A percentile compares a stretch with the other conserved stretches of the same genome.
phyloP scores from a whole-genome alignment of 2,329 filamentous ascomycete species.

The Dactylonectria macrodidyma region DNA sequence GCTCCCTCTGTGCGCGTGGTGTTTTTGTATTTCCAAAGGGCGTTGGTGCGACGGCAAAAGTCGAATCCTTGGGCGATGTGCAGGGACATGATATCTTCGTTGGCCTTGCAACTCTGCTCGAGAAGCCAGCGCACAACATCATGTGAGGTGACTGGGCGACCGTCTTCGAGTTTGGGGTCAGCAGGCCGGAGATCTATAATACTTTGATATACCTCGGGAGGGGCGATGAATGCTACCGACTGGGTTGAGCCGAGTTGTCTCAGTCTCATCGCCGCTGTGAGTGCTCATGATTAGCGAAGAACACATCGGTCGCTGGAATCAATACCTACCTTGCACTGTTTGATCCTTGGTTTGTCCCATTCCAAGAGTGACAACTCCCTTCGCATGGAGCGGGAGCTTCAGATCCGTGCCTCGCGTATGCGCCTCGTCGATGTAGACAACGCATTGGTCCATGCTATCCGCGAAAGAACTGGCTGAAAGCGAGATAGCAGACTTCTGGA shows the following conservation, averaged over 20 bases:
- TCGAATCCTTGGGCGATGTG: slow-evolving; percentile 73
- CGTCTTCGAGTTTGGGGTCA: too few relatives aligned
- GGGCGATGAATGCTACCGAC: slow-evolving; percentile 68
- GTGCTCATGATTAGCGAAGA: too few relatives aligned
- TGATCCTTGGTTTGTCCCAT: slow-evolving; percentile 73
- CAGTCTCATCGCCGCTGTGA: slow-evolving; percentile 78
- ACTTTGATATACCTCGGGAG: slow-evolving; percentile 74
- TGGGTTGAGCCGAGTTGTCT: slow-evolving; percentile 71
- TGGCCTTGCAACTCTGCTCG: slow-evolving; percentile 72
- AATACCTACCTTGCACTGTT: slow-evolving; percentile 74
- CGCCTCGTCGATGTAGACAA: slow-evolving; percentile 73
- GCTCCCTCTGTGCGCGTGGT: too few relatives aligned
- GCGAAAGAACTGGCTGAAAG: slow-evolving; percentile 69
- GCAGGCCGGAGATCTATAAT: too few relatives aligned
- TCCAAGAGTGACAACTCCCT: slow-evolving; percentile 70
- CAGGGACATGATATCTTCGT: slow-evolving; percentile 71
- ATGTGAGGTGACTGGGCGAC: too few relatives aligned
- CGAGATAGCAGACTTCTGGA: slow-evolving; percentile 60
- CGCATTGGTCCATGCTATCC: slow-evolving; percentile 64
- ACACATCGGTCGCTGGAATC: too few relatives aligned
- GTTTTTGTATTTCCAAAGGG: slow-evolving; percentile 58
- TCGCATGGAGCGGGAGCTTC: slow-evolving; percentile 63
- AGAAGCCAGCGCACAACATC: slow-evolving; percentile 78
- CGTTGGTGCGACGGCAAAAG: slow-evolving; percentile 71
- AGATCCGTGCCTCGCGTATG: slow-evolving; percentile 75